These are phyloP conservation scores for Cytospora leucostoma DNA, from an alignment of 2,329 filamentous ascomycete genomes.

Conservation along the genomic window DNA sequence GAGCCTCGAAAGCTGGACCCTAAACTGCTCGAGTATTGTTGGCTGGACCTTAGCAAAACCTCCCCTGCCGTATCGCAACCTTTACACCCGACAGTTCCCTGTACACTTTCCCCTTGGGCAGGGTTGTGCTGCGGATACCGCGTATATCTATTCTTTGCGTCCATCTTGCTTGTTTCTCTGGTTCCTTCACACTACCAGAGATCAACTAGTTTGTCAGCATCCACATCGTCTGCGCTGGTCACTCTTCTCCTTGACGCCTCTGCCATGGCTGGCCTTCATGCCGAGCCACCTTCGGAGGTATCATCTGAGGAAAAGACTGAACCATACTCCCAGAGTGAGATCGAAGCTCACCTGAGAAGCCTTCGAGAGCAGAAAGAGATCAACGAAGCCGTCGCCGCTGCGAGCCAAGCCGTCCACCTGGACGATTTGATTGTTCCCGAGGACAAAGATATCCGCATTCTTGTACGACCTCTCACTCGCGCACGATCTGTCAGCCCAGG, in stretches of 20 bases:
- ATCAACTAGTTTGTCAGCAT: conserved; percentile 9
- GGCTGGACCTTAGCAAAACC: neutral
- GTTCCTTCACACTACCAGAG: conserved; percentile 19
- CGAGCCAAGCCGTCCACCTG: conserved; percentile 51
- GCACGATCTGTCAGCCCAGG: conserved; percentile 58
- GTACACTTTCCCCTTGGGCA: neutral
- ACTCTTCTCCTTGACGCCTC: conserved; percentile 24
- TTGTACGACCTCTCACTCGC: conserved; percentile 56
- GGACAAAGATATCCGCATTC: conserved; percentile 57
- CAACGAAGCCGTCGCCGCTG: conserved; percentile 33
- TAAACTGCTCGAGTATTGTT: neutral
- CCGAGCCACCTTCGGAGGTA: conserved; percentile 29
- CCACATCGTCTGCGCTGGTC: conserved; percentile 8
- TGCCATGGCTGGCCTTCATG: conserved; percentile 50
- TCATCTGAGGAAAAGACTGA: conserved; percentile 55
- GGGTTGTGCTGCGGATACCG: conserved; percentile 11
- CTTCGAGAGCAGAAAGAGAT: conserved; percentile 49
- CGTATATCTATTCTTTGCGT: conserved; percentile 16
- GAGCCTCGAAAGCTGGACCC: neutral
- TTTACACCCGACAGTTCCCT: neutral
- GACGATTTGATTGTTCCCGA: conserved; percentile 49
- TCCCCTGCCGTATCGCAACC: neutral
- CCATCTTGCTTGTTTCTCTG: conserved; percentile 24
- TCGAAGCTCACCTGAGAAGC: conserved; percentile 51
- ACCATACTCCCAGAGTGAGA: conserved; percentile 59